Evolutionary conservation across 139 green algal genomes (phyloP).

Genomic region (Chlamydomonas incerta): DNA sequence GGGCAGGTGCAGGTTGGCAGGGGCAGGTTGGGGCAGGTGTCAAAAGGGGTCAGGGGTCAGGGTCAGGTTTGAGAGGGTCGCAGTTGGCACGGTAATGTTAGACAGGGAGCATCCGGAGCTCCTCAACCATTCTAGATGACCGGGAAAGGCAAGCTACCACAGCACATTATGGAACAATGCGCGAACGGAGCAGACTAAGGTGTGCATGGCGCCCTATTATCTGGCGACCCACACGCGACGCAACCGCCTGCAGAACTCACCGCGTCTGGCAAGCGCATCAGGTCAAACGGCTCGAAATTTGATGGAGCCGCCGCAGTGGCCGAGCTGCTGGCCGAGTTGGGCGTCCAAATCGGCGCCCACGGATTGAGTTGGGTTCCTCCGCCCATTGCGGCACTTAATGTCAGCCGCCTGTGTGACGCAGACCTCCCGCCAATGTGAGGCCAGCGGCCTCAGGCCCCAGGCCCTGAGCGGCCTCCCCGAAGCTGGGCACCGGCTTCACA

Average conservation of each 20-base stretch:
- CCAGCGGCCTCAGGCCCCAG: background rate
- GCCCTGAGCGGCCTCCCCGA: conserved; percentile 4
- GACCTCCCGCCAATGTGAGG: background rate
- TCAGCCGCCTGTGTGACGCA: too few species aligned
- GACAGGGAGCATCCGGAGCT: too few species aligned
- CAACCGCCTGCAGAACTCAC: background rate
- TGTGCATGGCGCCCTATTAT: too few species aligned
- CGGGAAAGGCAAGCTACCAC: too few species aligned
- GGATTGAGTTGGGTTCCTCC: background rate
- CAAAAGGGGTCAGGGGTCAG: background rate
- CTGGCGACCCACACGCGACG: background rate
- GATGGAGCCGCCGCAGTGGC: background rate
- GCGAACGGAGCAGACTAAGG: too few species aligned
- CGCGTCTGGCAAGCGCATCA: background rate
- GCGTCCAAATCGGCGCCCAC: conserved; percentile 8
- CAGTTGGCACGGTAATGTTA: too few species aligned
- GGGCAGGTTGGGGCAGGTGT: too few species aligned
- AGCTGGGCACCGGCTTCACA: background rate
- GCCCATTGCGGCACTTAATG: too few species aligned
- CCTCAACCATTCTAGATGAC: too few species aligned
- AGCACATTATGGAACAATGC: too few species aligned
- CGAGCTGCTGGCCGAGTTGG: background rate
- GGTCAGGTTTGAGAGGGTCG: too few species aligned
- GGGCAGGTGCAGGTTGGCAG: too few species aligned
- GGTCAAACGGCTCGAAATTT: background rate